These are phyloP conservation scores for Globisporangium sylvaticum DNA, from an alignment of 352 stramenopile genomes.

Conservation along the genomic window DNA sequence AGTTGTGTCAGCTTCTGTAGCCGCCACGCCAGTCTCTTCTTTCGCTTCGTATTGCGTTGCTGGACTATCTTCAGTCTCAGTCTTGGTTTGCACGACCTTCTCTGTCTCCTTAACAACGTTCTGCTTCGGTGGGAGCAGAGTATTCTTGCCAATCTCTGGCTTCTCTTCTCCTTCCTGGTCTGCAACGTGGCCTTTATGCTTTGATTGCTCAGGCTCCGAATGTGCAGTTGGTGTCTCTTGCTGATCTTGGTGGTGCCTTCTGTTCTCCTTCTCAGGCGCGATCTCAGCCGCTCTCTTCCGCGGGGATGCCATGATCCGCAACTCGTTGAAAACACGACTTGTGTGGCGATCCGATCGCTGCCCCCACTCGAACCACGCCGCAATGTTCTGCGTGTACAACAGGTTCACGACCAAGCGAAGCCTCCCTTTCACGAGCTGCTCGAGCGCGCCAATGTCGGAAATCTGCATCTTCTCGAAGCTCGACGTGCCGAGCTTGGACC, in stretches of 20 bases:
- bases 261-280: not conserved
- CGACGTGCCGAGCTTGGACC: conserved; percentile 4
- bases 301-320: not conserved
- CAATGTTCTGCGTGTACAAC: conserved; percentile 15
- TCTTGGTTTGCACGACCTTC: not conserved
- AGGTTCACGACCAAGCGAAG: conserved; percentile 4
- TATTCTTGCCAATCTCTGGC: not conserved
- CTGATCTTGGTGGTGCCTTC: not conserved
- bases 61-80: not conserved
- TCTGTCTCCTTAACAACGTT: not conserved
- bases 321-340: not conserved
- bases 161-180: not conserved
- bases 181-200: not conserved
- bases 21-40: too few relatives aligned
- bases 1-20: not conserved
- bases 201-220: not conserved
- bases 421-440: conserved; percentile 10
- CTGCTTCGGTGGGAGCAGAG: not conserved
- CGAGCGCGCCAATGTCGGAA: conserved; percentile 8
- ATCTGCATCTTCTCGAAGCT: conserved; percentile 11
- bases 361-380: conserved; percentile 5
- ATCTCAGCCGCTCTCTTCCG: not conserved
- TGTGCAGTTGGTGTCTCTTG: not conserved
- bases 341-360: not conserved
- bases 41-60: not conserved